Conservation (phyloP, 2,329 filamentous ascomycete species). For the Aspergillus latus region DNA sequence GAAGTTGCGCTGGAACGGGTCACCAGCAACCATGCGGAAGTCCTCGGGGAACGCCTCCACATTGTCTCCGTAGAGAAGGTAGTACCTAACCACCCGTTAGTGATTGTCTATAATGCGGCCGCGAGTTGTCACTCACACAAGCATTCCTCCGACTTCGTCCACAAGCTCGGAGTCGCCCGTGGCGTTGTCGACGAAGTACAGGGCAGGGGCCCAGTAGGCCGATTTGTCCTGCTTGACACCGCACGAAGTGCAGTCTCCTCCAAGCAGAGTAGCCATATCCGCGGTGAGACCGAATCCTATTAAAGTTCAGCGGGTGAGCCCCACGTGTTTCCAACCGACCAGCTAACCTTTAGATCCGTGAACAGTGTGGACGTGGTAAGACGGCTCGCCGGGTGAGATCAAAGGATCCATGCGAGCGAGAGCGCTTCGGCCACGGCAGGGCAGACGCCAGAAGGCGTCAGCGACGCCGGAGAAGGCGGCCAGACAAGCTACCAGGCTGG, state of each 20-base stretch:
- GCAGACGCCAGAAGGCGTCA: constrained; percentile 84
- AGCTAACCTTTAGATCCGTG: constrained; percentile 70
- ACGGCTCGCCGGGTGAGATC: constrained; percentile 59
- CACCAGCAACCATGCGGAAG: constrained; percentile 81
- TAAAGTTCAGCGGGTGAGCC: constrained; percentile 11
- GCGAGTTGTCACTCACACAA: constrained; percentile 64
- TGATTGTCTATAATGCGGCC: neutral
- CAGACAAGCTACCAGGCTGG: constrained; percentile 27
- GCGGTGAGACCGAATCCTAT: constrained; percentile 65
- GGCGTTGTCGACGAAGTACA: constrained; percentile 74
- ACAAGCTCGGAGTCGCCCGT: constrained; percentile 65
- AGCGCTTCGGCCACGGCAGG: constrained; percentile 70
- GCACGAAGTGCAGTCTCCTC: constrained; percentile 75
- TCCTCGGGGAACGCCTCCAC: constrained; percentile 71
- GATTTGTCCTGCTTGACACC: constrained; percentile 77
- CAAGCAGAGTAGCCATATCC: constrained; percentile 57
- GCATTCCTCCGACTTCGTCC: constrained; percentile 74
- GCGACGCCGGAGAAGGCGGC: constrained; percentile 38
- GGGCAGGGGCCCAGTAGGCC: constrained; percentile 78
- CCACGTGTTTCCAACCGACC: neutral
- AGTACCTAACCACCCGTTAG: constrained; percentile 62
- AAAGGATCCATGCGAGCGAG: constrained; percentile 76
- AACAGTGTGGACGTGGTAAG: constrained; percentile 70
- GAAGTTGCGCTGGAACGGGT: constrained; percentile 67
- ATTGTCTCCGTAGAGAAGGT: constrained; percentile 68